Conservation (phyloP, 306 rosid genomes). For the Astragalus glycyphyllos region DNA sequence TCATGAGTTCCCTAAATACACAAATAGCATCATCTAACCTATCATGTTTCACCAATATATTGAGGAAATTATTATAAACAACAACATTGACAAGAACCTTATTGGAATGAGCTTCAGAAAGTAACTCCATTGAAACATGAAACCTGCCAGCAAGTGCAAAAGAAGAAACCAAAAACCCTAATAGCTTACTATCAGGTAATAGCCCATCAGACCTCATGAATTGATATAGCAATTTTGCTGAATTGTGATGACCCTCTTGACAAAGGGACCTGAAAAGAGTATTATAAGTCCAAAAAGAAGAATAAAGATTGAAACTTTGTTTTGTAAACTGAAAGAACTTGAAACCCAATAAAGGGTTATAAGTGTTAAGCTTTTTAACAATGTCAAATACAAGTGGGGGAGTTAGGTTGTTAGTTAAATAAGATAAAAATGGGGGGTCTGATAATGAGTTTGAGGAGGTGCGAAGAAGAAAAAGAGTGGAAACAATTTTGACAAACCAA, state of each 20-base stretch:
- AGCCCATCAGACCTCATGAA: slow-evolving; percentile 74
- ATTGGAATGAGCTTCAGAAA: slow-evolving; percentile 53
- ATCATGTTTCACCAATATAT: slow-evolving; percentile 57
- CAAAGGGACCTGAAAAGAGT: slow-evolving; percentile 76
- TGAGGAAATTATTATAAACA: slow-evolving; percentile 71
- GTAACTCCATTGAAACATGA: slow-evolving; percentile 61
- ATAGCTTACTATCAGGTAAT: slow-evolving; percentile 59
- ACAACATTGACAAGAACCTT: slow-evolving; percentile 51
- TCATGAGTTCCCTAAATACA: slow-evolving; percentile 64
- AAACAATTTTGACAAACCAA: slow-evolving; percentile 81
- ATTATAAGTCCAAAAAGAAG: slow-evolving; percentile 64
- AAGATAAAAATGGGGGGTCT: slow-evolving; percentile 44
- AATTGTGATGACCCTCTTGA: slow-evolving; percentile 62
- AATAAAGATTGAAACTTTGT: slow-evolving; percentile 51
- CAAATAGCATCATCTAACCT: slow-evolving; percentile 64
- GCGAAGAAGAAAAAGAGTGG: slow-evolving; percentile 62
- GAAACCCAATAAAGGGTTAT: slow-evolving; percentile 52
- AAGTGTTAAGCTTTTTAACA: slow-evolving; percentile 65
- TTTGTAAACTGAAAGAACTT: slow-evolving; percentile 71
- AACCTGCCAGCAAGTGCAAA: slow-evolving; percentile 62
- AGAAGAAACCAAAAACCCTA: slow-evolving; percentile 66
- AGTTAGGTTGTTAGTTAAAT: slow-evolving; percentile 57
- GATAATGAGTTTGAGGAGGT: slow-evolving; percentile 54
- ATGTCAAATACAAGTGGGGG: slow-evolving; percentile 74
- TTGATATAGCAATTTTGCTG: slow-evolving; percentile 68